Base-by-base conservation (phyloP, 2,329 filamentous ascomycete species). In the Tricladium varicosporioides region DNA sequence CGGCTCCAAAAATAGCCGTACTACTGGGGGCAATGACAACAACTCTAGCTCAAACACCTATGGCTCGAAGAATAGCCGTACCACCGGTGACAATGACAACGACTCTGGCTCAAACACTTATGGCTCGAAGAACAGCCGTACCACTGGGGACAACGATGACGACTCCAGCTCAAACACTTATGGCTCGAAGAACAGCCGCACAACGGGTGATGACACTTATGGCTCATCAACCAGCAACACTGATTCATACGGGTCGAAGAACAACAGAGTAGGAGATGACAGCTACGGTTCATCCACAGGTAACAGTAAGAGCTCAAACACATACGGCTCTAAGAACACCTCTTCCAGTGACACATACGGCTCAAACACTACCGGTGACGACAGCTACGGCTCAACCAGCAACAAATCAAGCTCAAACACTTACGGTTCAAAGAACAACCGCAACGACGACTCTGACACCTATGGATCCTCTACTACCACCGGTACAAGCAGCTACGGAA, bases 361-460 rank as follows among this genome's bases (percentile, higher is more conserved):
- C 11, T 63, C 56, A 16, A 47, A 44, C 54, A 58, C 55, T 36
- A 58, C 55, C 36, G 54, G 58, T 33, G 59, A 45, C 13, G 54
- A 67, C 27, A 61, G 57, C 27, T 65, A 63, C 40, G 65, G 62
- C 16, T n/a, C n/a, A n/a, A 59, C 49, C 4, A 40, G 54, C 43
- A 83, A 80, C 70, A 51, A 49, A 42, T 48, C 44, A 27, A 33
- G 31, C 2, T 18, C 27, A 27, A 57, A 58, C 59, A 51, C 50
- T n/a, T 59, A 61, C 53, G 65, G 65, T 32, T 60, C 50, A 53
- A 57, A 61, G 15, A 54, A 60, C 52, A 52, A 53, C 36, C 58
- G 51, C 53, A 63, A 61, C 54, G 59, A 63, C 13, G 44, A 31
- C 1, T 51, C 53, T 7, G 56, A 59, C 57, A 51, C 51, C 10